Evolutionary conservation across 768 basidiomycete genomes (phyloP).

Genomic region (Rhizopogon sp.): DNA sequence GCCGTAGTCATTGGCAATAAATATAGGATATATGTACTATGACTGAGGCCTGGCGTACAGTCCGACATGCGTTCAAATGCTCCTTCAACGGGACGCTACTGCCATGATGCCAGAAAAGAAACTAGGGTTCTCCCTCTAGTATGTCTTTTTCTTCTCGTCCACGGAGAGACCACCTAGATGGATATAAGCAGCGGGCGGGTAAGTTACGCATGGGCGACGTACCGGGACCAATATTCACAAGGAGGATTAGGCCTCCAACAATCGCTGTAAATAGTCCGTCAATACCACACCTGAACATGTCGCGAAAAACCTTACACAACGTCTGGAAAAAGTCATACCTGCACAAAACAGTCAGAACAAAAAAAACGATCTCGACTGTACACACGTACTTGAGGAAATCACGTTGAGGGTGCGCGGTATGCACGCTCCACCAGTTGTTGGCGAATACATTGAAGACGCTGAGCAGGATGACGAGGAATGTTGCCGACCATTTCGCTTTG

Average conservation of each 20-base stretch:
- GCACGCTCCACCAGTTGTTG: conserved; percentile 98
- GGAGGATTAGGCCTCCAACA: conserved; percentile 93
- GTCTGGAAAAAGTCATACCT: conserved; percentile 99
- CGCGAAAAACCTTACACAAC: conserved; percentile 43
- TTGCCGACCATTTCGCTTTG: conserved; percentile 98
- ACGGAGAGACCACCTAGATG: conserved; percentile 83
- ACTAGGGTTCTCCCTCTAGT: conserved; percentile 26
- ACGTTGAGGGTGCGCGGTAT: conserved; percentile 87
- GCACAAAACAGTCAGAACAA: conserved; percentile 16
- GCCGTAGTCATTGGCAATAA: not conserved
- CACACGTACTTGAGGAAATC: conserved; percentile 93
- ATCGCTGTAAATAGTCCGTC: conserved; percentile 49
- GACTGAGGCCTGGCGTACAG: not conserved
- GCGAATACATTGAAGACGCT: conserved; percentile 96
- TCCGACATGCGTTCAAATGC: not conserved
- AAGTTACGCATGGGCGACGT: conserved; percentile 17
- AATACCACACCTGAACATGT: conserved; percentile 3
- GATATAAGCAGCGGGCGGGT: not conserved
- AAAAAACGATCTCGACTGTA: not conserved
- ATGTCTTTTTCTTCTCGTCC: conserved; percentile 99
- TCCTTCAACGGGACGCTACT: not conserved
- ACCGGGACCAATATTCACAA: conserved; percentile 98
- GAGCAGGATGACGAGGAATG: conserved; percentile 88
- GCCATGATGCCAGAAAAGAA: not conserved
- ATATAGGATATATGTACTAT: not conserved